Evolutionary conservation across 257 asterid species (phyloP), one percentile per base, ranked within the genome.

Genomic region (Eustoma russellianum): DNA sequence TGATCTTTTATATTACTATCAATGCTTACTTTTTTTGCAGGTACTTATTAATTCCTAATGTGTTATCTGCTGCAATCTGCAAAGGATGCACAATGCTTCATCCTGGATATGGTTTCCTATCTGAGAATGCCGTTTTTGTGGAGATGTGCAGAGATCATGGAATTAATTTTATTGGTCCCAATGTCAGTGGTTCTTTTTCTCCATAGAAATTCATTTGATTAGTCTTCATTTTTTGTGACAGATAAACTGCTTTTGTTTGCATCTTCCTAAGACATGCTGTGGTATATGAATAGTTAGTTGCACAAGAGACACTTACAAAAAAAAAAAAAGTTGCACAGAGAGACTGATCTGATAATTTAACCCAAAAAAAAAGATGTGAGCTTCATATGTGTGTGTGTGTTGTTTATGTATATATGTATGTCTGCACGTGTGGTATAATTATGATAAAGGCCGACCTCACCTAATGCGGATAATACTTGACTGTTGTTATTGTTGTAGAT

Each of bases 31-130:
- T 59, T 62, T 59, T 56, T 61, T 68, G 30, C 77, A 92, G 98
- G 69, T 92, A 92, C 60, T 76, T 91, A 71, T 75, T 81, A 80
- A 76, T 85, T 59, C 80, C 87, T 30, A 92, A 85, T 81, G 97
- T 92, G 70, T 68, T 92, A 68, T 79, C 98, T 59, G 98, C 97
- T 63, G 98, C 98, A 60, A 67, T 79, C 53, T 77, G 88, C 77
- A 93, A 81, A 47, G 82, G 83, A 47, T 92, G 98, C 70, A 85
- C 97, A 11, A 92, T 92, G 98, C 82, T 92, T 63, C 98, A 91
- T 82, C 98, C 98, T 55, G 98, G 98, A 69, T 91, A 91, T 71
- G 98, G 98, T 54, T 91, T 91, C 73, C 95, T 91, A 50, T 64
- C 98, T 54, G 98, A 91, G 82, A 91, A 91, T 87, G 98, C 98